Evolutionary conservation across 129 eudicot species (phyloP), one percentile per base, ranked within the genome.

Genomic region (Flaveria brownii): DNA sequence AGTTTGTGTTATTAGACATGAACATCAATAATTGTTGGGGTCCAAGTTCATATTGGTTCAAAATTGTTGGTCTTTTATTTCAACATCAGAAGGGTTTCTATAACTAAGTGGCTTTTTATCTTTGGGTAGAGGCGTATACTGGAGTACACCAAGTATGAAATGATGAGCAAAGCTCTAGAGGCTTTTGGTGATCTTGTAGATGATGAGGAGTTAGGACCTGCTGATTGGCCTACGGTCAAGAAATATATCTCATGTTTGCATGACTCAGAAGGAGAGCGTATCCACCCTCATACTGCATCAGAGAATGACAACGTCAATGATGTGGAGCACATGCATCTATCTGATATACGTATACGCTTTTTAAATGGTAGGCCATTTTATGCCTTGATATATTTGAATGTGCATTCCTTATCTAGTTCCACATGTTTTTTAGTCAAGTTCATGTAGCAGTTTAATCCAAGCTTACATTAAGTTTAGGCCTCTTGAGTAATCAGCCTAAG

Each of bases 181-280:
- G 91, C 97, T 57, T 93, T 88, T 86, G 86, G 93, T 85, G 89
- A 88, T 79, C 96, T 93, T 82, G 96, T 87, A 55, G 97, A 93
- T 25, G 98, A 93, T 56, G 97, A 93, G 67, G 98, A 93, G 77
- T 80, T 93, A 68, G 98, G 98, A 28, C 98, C 98, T 76, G 90
- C 89, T 54, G 98, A 93, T 74, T 93, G 98, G 98, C 81, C 89
- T 46, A 88, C 96, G 33, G 96, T 93, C 57, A 90, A 87, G 77
- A 78, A 82, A 72, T 86, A 90, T 72, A 90, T 93, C 73, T 65
- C 87, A 54, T 70, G 91, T 76, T 79, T 93, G 78, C 82, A 79
- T 52, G 96, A 83, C 51, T 60, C 87, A 36, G 95, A 88, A 59
- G 96, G 91, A 76, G 98, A 88, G 70, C 85, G 63, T 15, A 64